Conservation (phyloP, 2,329 filamentous ascomycete species). For the Scleromitrula shiraiana region DNA sequence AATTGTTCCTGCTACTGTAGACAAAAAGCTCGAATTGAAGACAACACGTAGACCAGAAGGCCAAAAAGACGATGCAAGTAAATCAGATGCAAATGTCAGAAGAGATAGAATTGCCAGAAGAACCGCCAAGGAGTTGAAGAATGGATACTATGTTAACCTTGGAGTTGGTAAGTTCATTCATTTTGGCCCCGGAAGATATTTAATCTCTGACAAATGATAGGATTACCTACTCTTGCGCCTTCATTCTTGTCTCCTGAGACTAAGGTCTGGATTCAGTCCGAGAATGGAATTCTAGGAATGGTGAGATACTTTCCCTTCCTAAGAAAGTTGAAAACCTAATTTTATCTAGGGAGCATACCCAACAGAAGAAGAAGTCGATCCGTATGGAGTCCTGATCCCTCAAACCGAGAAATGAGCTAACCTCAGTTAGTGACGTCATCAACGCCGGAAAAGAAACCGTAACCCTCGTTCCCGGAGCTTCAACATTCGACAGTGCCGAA, state of each 20-base stretch:
- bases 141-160: conserved; percentile 70
- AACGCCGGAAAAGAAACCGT: conserved; percentile 85
- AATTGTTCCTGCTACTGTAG: conserved; percentile 63
- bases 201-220: conserved; percentile 43
- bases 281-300: conserved; percentile 81
- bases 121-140: conserved; percentile 72
- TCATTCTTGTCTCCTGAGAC: conserved; percentile 61
- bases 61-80: conserved; percentile 62
- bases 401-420: not conserved
- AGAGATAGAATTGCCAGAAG: conserved; percentile 67
- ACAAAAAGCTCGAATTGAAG: conserved; percentile 64
- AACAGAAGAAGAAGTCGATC: conserved; percentile 60
- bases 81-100: conserved; percentile 42
- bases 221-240: conserved; percentile 81
- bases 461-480: conserved; percentile 66
- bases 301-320: conserved; percentile 1
- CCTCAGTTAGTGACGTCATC: conserved; percentile 50
- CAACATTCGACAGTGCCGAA: conserved; percentile 71
- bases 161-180: conserved; percentile 51
- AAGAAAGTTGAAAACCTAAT: not conserved
- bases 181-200: too few species aligned
- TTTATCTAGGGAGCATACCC: conserved; percentile 57
- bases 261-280: conserved; percentile 76
- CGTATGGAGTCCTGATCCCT: conserved; percentile 26
- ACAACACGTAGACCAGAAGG: conserved; percentile 53